Base-by-base conservation (phyloP, 768 basidiomycete genomes). In the Hemileccinum impolitum region DNA sequence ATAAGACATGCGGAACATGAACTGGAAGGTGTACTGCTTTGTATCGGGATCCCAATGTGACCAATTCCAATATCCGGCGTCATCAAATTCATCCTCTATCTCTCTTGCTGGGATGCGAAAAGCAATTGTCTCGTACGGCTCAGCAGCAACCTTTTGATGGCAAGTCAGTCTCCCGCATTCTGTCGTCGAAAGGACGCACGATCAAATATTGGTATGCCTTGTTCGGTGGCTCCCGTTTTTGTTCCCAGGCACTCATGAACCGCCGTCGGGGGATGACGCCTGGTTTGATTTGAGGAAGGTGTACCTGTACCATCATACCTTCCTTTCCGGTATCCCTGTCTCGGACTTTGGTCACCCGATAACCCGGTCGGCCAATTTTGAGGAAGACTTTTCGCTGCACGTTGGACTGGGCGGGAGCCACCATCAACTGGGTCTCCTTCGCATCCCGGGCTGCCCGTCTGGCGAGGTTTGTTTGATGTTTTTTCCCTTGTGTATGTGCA, bases 41-140 rank as follows among this genome's bases (percentile, higher is more conserved):
- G 94, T 95, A 66, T 99, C 95, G n/a, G 90, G 84, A 66, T 98
- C 96, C 96, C 95, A 98, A 63, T 97, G 90, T 35, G 94, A 94
- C 96, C 96, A 99, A 60, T 90, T 91, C 88, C 89, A 93, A 57
- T 85, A 90, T 14, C 86, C 85, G 25, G 87, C 88, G 59, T 94
- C 92, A 52, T 92, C 87, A 39, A 89, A 81, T 62, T 93, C 92
- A 60, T 95, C 92, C 69, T 98, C 94, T 52, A 99, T 94, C 70
- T 98, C 94, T 43, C 91, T 83, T 21, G 96, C 90, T 39, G 95
- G 96, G 62, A 99, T 93, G 15, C 94, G 90, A 77, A 98, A 98
- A n/a, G 94, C 92, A 58, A 99, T 93, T 4, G 94, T 97, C 71
- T 99, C 96, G 64, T 98, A 99, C 6, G 95, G 94, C 61, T 98